Percentiles rank a stretch among this genome's conserved stretches.
Evolutionary conservation across 2,329 filamentous ascomycete species (phyloP).

Genomic region (Madurella mycetomatis): DNA sequence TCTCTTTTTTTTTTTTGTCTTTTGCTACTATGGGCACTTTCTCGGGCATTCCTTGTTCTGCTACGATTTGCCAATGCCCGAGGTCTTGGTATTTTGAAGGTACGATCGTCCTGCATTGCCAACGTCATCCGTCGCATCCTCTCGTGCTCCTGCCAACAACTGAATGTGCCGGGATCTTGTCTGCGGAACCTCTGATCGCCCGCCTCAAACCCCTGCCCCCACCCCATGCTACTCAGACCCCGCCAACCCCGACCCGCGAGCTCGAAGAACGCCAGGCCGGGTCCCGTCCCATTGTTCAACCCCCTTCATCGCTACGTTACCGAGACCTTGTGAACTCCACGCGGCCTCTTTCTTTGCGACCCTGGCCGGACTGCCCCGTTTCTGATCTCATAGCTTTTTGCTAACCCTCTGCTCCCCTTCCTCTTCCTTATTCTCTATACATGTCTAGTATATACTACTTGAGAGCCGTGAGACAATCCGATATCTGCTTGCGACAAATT

Average conservation of each 20-base stretch:
- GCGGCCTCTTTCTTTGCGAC: constrained; percentile 12
- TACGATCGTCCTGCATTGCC: neutral
- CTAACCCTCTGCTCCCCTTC: constrained; percentile 2
- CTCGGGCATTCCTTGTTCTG: too few species aligned
- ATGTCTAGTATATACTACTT: neutral
- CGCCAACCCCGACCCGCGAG: constrained; percentile 9
- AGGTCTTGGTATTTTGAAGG: neutral
- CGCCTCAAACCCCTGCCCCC: constrained; percentile 9
- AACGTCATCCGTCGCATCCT: neutral
- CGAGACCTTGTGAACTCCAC: constrained; percentile 7
- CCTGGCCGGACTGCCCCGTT: constrained; percentile 9
- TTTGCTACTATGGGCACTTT: too few species aligned
- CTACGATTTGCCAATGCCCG: neutral
- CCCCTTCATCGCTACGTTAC: constrained; percentile 1
- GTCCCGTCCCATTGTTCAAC: neutral
- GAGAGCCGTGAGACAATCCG: neutral
- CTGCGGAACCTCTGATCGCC: constrained; percentile 1
- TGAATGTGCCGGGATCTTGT: neutral
- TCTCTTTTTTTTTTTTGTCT: too few species aligned
- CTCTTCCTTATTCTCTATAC: neutral
- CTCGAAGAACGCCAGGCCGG: neutral
- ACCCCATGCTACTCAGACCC: constrained; percentile 14
- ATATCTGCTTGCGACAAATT: neutral
- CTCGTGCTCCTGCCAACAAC: neutral
- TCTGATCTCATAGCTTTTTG: constrained; percentile 8